These are phyloP conservation scores for Cadophora gregata DNA, from an alignment of 2,329 filamentous ascomycete genomes.

Conservation along the genomic window DNA sequence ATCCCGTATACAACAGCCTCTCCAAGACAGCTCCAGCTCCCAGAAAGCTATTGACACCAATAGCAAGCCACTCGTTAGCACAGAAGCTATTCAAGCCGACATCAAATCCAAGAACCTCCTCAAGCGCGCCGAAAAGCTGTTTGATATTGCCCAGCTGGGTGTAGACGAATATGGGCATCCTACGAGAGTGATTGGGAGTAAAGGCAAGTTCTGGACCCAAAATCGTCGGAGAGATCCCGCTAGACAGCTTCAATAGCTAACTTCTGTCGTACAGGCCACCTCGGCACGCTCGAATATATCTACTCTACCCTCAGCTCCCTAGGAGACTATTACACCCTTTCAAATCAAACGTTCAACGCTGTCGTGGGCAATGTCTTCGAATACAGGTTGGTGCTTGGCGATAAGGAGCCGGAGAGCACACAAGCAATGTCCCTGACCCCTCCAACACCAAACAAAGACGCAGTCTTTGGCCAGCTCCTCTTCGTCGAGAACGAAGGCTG, in stretches of 20 bases:
- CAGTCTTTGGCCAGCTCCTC: conserved; percentile 64
- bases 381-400: conserved; percentile 61
- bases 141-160: conserved; percentile 63
- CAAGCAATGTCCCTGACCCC: conserved; percentile 70
- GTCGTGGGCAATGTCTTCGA: conserved; percentile 65
- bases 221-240: background rate
- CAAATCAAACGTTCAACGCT: conserved; percentile 68
- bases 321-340: conserved; percentile 65
- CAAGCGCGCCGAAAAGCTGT: conserved; percentile 65
- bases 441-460: conserved; percentile 63
- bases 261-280: conserved; percentile 56
- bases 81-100: conserved; percentile 59
- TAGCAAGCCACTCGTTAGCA: conserved; percentile 50
- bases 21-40: conserved; percentile 27
- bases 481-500: conserved; percentile 69
- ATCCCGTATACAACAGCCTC: conserved; percentile 32
- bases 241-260: conserved; percentile 21
- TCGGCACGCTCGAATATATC: conserved; percentile 69
- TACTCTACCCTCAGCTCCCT: conserved; percentile 59
- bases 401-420: conserved; percentile 56
- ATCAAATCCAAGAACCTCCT: conserved; percentile 64
- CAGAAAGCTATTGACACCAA: conserved; percentile 37
- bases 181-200: conserved; percentile 72
- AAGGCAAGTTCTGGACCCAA: conserved; percentile 51
- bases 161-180: conserved; percentile 69